phyloP scores from a whole-genome alignment of 2,329 filamentous ascomycete genomes.

The Ophiostoma quercus region DNA sequence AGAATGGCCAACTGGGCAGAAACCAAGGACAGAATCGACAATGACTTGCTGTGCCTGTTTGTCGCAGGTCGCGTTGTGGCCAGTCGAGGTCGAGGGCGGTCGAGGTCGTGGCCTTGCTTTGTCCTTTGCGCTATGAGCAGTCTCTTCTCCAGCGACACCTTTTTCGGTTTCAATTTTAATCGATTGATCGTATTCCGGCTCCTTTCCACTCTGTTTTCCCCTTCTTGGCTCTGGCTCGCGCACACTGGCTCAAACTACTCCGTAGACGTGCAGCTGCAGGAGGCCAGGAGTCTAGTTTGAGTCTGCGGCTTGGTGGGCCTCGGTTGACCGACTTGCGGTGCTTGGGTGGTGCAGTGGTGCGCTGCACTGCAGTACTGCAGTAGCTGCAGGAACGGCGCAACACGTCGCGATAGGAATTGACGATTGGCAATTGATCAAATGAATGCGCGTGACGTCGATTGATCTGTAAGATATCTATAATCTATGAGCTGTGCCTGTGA shows the following conservation, averaged over 20 bases:
- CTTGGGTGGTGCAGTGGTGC: neutral
- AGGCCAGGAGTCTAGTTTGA: slow-evolving; percentile 7
- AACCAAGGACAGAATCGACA: neutral
- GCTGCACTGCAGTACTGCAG: slow-evolving; percentile 7
- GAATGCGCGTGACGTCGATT: neutral
- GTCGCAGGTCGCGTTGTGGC: slow-evolving; percentile 4
- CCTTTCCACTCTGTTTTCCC: neutral
- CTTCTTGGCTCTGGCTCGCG: neutral
- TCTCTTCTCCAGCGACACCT: neutral
- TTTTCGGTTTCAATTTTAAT: neutral
- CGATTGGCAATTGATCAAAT: neutral
- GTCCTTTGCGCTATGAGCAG: neutral
- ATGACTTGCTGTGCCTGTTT: neutral
- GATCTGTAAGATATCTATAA: neutral
- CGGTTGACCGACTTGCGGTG: neutral
- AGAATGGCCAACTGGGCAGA: neutral
- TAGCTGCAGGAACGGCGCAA: slow-evolving; percentile 6
- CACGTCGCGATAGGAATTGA: neutral
- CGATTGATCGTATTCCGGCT: neutral
- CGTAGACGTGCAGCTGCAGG: slow-evolving; percentile 12
- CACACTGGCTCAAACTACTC: neutral
- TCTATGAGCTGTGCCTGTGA: neutral
- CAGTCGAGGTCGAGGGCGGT: neutral
- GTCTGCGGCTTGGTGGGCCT: slow-evolving; percentile 10
- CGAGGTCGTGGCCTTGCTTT: neutral